phyloP scores from a whole-genome alignment of 768 basidiomycete species.

The Clitopilus passeckerianus region DNA sequence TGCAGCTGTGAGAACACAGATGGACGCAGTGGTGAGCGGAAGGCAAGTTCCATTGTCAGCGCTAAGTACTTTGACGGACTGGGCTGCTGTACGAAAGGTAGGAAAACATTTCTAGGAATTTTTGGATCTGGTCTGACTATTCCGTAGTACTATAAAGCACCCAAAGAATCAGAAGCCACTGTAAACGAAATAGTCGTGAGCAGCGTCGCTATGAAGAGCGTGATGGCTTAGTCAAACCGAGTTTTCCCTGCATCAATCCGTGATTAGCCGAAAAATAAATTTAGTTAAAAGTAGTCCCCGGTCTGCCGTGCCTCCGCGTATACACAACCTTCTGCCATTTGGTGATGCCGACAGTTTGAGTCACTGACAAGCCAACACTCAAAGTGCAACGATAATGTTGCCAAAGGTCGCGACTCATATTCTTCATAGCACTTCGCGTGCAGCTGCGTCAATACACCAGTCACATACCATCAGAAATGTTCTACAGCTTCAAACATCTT shows the following conservation, averaged over 20 bases:
- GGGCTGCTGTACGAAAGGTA: slow-evolving; percentile 73
- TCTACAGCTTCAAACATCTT: slow-evolving; percentile 58
- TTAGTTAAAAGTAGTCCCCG: slow-evolving; percentile 5
- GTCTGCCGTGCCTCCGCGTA: slow-evolving; percentile 8
- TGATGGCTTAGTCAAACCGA: slow-evolving; percentile 29
- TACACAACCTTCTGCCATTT: background rate
- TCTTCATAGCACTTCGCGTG: slow-evolving; percentile 70
- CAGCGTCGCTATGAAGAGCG: slow-evolving; percentile 77
- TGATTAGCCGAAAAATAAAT: slow-evolving; percentile 6
- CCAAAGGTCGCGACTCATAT: slow-evolving; percentile 81
- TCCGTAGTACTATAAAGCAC: slow-evolving; percentile 65
- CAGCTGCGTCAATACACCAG: slow-evolving; percentile 72
- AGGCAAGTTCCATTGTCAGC: slow-evolving; percentile 40
- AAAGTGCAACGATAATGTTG: slow-evolving; percentile 48
- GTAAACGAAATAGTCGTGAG: slow-evolving; percentile 72
- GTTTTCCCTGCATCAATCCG: slow-evolving; percentile 4
- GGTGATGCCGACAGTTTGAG: background rate
- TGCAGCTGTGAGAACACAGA: slow-evolving; percentile 40
- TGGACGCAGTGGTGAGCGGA: slow-evolving; percentile 59
- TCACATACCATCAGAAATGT: slow-evolving; percentile 71
- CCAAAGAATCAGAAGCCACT: slow-evolving; percentile 38
- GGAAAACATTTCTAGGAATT: slow-evolving; percentile 9
- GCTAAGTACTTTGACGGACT: slow-evolving; percentile 56
- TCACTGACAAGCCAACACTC: background rate
- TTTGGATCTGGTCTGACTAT: background rate